Evolutionary conservation across 1,284 basidiomycete species (phyloP), one percentile per base, ranked within the genome.

Genomic region (Sutorius eximius): DNA sequence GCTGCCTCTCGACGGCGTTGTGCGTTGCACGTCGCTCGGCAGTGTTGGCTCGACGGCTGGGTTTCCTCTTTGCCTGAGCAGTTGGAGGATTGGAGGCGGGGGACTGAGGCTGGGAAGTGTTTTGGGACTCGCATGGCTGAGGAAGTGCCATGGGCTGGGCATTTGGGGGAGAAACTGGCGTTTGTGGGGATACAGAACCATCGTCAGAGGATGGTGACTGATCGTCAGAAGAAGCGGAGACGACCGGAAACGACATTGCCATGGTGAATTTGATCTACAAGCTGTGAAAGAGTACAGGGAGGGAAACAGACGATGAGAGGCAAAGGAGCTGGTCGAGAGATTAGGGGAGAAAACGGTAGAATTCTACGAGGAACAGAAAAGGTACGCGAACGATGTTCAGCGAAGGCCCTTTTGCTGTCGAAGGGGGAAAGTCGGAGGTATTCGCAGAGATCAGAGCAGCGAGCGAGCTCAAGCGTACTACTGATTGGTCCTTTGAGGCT

Each of bases 21-120:
- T 97, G 94, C 37, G 91, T 93, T 7, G 93, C 92, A 46, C 94
- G 81, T 71, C 93, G 89, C 72, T 96, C 95, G 57, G 94, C 94
- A 43, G 93, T 96, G 75, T 95, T 95, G 56, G 93, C 92, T 37
- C 93, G 84, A 62, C 83, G 81, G 72, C 79, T 87, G 68, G 86
- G 85, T 72, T 90, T 93, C 75, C 89, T 83, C 70, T 89, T 90
- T 55, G 71, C 66, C 48, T 77, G 76, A 20, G 71, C 59, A 40
- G 61, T 57, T 27, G 66, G 50, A 8, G 63, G 13, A 45, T 41
- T 57, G 16, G 51, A 55, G 27, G 59, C 24, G 5, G 66, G 56
- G 2, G 64, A 68, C 7, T 65, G 65, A 33, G 57, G 48, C 42
- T 56, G 61, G 38, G 43, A 50, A 43, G 37, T 27, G 12, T 56